Base-by-base conservation (phyloP, 441 rosid genomes). In the Mallotus repandus region DNA sequence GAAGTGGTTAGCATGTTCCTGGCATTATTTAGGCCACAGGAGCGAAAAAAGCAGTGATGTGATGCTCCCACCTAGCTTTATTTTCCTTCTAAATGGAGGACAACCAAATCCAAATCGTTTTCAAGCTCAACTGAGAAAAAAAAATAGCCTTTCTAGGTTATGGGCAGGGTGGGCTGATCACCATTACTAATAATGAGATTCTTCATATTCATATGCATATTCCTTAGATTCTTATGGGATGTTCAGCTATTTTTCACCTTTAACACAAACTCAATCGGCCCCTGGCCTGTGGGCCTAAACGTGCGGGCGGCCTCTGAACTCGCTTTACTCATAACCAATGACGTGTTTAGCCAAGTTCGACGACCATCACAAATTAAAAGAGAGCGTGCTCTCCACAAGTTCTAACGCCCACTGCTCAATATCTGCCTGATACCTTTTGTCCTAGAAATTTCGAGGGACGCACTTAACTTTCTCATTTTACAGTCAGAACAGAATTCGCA, bases 351-450 rank as follows among this genome's bases (percentile, higher is more conserved):
- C 68, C 35, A 0, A 4, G 9, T 43, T 57, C 21, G n/a, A 48
- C 12, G 48, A 0, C 66, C 18, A 19, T 58, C 45, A 11, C 21
- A 18, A 50, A 21, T 12, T 58, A 18, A 45, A 45, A 5, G 19
- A 25, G 82, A 59, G 83, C 72, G 88, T 84, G 88, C 11, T 61
- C 82, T 29, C 88, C 88, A 79, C 88, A 81, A 53, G 86, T 68
- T 73, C 78, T n/a, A 35, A 6, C 79, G 59, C 67, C 77, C 13
- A 72, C 50, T 49, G 48, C 50, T 50, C 38, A 41, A 59, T 41
- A 62, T 11, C 49, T 41, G 1, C 4, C 10, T 41, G 12, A 9
- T 15, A 16, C 66, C 0, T 35, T 35, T 61, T 18, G 14, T 43
- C 16, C 3, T 18, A 15, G 4, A 16, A 43, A 16, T 59, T 54